Evolutionary conservation across 2,329 filamentous ascomycete genomes (phyloP), one percentile per base, ranked within the genome.

Genomic region (Verruconis gallopava): DNA sequence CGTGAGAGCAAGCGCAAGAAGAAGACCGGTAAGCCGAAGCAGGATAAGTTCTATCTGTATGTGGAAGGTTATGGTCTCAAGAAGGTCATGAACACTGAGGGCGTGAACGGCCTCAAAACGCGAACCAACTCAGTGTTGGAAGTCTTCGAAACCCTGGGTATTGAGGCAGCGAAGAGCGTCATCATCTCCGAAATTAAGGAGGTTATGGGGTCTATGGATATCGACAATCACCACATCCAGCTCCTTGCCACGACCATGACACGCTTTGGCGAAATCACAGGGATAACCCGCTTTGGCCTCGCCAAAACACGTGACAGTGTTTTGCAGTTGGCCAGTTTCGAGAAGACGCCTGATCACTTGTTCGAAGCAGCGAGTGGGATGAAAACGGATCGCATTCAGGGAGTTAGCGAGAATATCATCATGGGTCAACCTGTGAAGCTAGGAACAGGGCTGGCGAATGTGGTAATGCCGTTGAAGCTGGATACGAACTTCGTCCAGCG

Each of bases 211-310:
- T 78, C 81, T 58, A 95, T 98, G 86, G 79, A 77, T 60, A 96
- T 98, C 54, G 91, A 98, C 62, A 89, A 88, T 35, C 83, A 91
- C 43, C 91, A 98, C 65, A 96, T 98, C 86, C 82, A 95, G 59
- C 73, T 98, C 14, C 75, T 98, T 2, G 89, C 91, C 9, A 91
- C 98, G 55, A 88, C 95, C 42, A 98, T 98, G 91, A 96, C 91
- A 1, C 96, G 89, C 72, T 96, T 95, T 67, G 91, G 91, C 39
- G 89, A 96, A 51, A 84, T 98, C 0, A 73, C 95, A 14, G 91
- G 91, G 40, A 98, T 98, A 57, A 98, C 91, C 2, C 81, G 91
- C 21, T 96, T 96, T 60, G 91, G 91, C 40, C 71, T 98, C 19
- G 83, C 86, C 44, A 98, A 96, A 70, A 96, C 94, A 81, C 74